Percentiles rank a stretch among this genome's conserved stretches.
Evolutionary conservation across 2,329 filamentous ascomycete species (phyloP).

Genomic region (Neofusicoccum sp.): DNA sequence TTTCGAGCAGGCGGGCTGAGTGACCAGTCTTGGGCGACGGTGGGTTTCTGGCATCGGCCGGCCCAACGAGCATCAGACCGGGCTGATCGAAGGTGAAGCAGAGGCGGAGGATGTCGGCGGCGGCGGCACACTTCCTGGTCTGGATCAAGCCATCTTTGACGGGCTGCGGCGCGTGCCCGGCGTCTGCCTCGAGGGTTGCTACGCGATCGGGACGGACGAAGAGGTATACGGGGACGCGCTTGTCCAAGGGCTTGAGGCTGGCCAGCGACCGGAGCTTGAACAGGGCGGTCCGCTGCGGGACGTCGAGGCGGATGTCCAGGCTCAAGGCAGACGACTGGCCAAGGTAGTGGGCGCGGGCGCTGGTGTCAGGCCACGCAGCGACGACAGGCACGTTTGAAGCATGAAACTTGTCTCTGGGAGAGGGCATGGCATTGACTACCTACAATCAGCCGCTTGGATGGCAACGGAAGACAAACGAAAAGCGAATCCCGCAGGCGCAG

Average conservation of each 20-base stretch:
- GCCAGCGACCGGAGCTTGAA: background rate
- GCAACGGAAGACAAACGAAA: background rate
- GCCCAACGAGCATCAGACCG: background rate
- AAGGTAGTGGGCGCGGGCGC: background rate
- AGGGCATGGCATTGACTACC: background rate
- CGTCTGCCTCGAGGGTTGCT: background rate
- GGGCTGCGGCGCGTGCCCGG: background rate
- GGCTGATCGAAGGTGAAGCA: background rate
- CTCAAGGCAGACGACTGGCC: background rate
- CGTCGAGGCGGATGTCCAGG: background rate
- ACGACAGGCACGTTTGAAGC: background rate
- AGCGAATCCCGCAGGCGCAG: background rate
- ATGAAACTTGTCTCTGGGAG: background rate
- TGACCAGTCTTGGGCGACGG: background rate
- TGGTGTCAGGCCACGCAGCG: background rate
- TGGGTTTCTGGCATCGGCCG: background rate
- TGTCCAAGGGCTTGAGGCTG: background rate
- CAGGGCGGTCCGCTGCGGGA: background rate
- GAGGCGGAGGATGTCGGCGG: background rate
- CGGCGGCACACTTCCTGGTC: background rate
- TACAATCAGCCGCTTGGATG: background rate
- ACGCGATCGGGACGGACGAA: background rate
- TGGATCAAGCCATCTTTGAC: background rate
- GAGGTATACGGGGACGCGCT: background rate
- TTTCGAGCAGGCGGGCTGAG: background rate